A percentile compares a stretch with the other conserved stretches of the same genome.
phyloP scores from a whole-genome alignment of 805 yeast genomes.

The Wickerhamiella kurtzmanii region DNA sequence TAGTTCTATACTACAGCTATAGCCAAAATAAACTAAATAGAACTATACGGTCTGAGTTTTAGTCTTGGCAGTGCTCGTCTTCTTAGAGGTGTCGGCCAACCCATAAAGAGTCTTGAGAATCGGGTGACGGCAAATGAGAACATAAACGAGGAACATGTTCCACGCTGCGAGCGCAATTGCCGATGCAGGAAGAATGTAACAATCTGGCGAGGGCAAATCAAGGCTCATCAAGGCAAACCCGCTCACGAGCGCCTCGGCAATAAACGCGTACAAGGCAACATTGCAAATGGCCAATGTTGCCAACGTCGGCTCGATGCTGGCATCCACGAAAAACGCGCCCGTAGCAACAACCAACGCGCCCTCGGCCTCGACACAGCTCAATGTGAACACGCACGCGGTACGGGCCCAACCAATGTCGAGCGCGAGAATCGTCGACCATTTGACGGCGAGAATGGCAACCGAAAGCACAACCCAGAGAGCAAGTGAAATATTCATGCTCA shows the following conservation, averaged over 20 bases:
- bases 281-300: background rate
- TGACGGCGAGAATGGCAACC: background rate
- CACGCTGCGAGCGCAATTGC: background rate
- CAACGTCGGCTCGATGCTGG: background rate
- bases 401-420: background rate
- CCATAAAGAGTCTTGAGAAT: background rate
- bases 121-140: background rate
- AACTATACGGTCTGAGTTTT: no score
- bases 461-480: background rate
- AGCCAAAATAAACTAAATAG: no score
- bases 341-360: slow-evolving; percentile 1
- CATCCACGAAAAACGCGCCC: background rate
- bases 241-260: background rate
- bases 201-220: background rate
- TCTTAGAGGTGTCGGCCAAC: background rate
- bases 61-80: no score
- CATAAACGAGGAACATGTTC: background rate
- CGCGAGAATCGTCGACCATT: slow-evolving; percentile 1
- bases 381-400: background rate
- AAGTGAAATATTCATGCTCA: background rate
- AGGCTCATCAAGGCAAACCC: background rate
- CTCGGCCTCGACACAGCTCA: background rate
- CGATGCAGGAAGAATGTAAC: background rate
- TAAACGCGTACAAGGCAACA: background rate
- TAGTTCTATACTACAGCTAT: no score